Base-by-base conservation (phyloP, 176 grass and related monocot genomes). In the Alloteropsis semialata region DNA sequence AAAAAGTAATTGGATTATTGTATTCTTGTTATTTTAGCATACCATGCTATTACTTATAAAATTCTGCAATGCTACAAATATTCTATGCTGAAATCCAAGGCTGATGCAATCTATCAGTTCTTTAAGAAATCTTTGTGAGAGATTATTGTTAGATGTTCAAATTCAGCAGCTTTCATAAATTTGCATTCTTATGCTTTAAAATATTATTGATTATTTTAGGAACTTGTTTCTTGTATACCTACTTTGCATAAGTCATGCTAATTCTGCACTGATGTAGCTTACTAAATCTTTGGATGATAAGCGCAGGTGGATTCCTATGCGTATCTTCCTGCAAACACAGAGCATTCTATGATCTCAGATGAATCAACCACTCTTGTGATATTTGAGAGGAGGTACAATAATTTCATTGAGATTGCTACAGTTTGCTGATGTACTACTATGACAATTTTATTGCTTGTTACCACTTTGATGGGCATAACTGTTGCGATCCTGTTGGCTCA, bases 271-370 rank as follows among this genome's bases (percentile, higher is more conserved):
- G n/a, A 65, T 70, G 44, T 76, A 44, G n/a, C 48, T 81, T 80
- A 67, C 50, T 71, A 58, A 63, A 39, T 78, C 24, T 63, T 16
- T 77, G 43, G 30, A 61, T 61, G 42, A 28, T 54, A 39, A 65
- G 27, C 91, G 78, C 79, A 98, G 96, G 96, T 93, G 58, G 96
- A 98, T 50, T 93, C 89, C 50, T 98, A 95, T 95, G 96, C 87
- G 10, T 98, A 98, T 98, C 69, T 98, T 70, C 92, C 96, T 69
- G 75, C 92, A 66, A 98, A 95, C 69, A 80, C 78, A 64, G 82
- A 91, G 29, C 96, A 98, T 77, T 79, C 69, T 62, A 63, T 95
- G 82, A 81, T 88, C 42, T 90, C 88, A 88, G 79, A 91, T 51
- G 80, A 70, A 71, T 44, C 24, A 50, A 81, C 89, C 73, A 95